These are phyloP conservation scores for Trichoderma koningiopsis DNA, from an alignment of 2,329 filamentous ascomycete species.

Conservation along the genomic window DNA sequence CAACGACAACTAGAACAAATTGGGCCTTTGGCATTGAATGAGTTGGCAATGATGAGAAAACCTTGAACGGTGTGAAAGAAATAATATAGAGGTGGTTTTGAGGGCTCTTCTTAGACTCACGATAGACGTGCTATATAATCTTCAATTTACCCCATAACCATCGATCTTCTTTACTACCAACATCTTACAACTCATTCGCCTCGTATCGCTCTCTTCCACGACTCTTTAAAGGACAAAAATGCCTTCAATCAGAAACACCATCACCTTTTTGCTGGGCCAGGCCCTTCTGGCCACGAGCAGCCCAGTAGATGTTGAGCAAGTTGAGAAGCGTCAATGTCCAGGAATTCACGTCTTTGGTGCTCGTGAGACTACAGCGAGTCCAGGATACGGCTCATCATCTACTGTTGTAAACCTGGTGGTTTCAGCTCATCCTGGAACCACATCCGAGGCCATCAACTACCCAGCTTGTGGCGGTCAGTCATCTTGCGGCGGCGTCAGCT, in stretches of 20 bases:
- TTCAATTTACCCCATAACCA: not conserved
- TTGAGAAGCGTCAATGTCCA: constrained; percentile 26
- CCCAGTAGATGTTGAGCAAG: constrained; percentile 11
- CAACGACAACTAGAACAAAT: constrained; percentile 6
- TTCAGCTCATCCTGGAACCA: constrained; percentile 51
- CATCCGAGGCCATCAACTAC: constrained; percentile 58
- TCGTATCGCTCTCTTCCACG: not conserved
- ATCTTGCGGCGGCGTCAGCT: constrained; percentile 60
- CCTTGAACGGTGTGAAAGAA: not conserved
- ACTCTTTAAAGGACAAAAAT: not conserved
- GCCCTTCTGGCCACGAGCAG: constrained; percentile 11
- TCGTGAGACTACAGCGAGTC: constrained; percentile 51
- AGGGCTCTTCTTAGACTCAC: not conserved
- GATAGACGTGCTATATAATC: not conserved
- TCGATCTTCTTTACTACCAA: not conserved
- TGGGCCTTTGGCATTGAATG: not conserved
- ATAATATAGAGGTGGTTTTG: not conserved
- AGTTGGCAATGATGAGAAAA: not conserved
- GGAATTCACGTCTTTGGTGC: constrained; percentile 50
- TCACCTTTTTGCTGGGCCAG: constrained; percentile 11
- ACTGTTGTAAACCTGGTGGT: constrained; percentile 54
- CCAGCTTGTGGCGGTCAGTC: constrained; percentile 65
- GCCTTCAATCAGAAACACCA: not conserved
- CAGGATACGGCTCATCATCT: constrained; percentile 55
- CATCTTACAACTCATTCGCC: not conserved